Evolutionary conservation across 495 filamentous ascomycete species (phyloP).

Genomic region (Trichoderma parareesei): DNA sequence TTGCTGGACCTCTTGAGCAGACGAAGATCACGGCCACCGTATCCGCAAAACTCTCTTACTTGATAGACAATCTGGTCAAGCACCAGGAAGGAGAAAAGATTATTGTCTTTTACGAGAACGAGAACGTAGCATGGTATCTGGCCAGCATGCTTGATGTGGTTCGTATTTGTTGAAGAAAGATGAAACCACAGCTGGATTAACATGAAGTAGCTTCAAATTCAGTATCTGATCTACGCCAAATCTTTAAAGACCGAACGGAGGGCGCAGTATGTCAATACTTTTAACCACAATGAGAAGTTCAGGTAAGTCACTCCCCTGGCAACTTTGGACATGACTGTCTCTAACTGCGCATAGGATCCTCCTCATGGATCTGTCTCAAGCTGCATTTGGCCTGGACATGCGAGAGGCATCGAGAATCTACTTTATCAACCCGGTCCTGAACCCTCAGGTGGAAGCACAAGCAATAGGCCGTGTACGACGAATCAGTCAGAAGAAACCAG

Average conservation of each 20-base stretch:
- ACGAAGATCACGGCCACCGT: conserved; percentile 68
- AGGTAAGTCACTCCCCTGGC: conserved; percentile 17
- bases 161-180: conserved; percentile 10
- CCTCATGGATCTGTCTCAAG: conserved; percentile 82
- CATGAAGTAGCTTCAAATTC: conserved; percentile 45
- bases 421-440: conserved; percentile 84
- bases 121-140: conserved; percentile 76
- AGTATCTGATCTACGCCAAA: conserved; percentile 77
- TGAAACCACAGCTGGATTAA: background rate
- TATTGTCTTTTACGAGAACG: conserved; percentile 84
- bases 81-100: conserved; percentile 73
- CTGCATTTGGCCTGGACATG: conserved; percentile 81
- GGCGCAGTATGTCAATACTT: conserved; percentile 66
- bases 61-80: conserved; percentile 60
- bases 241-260: conserved; percentile 48
- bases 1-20: conserved; percentile 44
- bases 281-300: conserved; percentile 56
- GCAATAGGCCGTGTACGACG: conserved; percentile 86
- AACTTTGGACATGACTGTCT: background rate
- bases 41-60: conserved; percentile 81
- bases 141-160: conserved; percentile 71
- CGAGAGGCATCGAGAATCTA: conserved; percentile 76
- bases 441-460: conserved; percentile 79
- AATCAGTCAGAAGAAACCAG: conserved; percentile 74
- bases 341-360: conserved; percentile 50